Conservation (phyloP, 2,329 filamentous ascomycete genomes). For the Ceratocystis alfenasii region DNA sequence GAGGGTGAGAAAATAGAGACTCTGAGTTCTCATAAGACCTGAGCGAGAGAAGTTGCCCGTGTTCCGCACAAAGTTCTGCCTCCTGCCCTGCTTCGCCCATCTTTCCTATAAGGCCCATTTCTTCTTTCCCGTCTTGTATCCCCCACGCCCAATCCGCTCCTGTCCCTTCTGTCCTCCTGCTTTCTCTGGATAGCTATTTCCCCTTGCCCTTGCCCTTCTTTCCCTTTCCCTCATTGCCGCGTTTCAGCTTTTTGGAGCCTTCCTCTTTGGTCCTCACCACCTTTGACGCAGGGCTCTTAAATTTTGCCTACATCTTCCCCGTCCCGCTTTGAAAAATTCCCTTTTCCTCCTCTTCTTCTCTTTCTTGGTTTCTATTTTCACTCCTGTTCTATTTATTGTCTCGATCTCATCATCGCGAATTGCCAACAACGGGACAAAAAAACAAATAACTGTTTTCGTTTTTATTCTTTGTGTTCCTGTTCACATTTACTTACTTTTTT, state of each 20-base stretch:
- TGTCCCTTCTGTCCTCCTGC: conserved; percentile 13
- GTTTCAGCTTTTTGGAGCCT: conserved; percentile 12
- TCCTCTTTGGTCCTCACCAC: conserved; percentile 8
- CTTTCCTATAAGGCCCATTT: conserved; percentile 1
- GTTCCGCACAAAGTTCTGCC: not conserved
- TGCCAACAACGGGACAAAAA: not conserved
- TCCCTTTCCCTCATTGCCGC: conserved; percentile 3
- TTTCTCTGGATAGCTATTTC: not conserved
- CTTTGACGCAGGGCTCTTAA: conserved; percentile 6
- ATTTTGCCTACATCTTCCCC: not conserved
- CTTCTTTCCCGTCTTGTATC: conserved; percentile 13
- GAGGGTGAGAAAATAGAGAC: not conserved
- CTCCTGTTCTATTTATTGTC: conserved; percentile 9
- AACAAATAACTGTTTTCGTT: not conserved
- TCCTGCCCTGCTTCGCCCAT: not conserved
- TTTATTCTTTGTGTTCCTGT: not conserved
- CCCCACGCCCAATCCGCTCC: not conserved
- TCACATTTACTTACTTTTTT: not conserved
- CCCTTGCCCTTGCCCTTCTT: not conserved
- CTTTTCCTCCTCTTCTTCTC: conserved; percentile 5
- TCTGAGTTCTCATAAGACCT: not conserved
- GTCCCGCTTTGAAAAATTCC: not conserved
- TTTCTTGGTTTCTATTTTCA: conserved; percentile 5
- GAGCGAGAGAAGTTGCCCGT: not conserved
- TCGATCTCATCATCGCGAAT: not conserved